A percentile compares a stretch with the other conserved stretches of the same genome.
These are phyloP conservation scores for Clarkia xantiana DNA, from an alignment of 345 rosid species.

Conservation along the genomic window DNA sequence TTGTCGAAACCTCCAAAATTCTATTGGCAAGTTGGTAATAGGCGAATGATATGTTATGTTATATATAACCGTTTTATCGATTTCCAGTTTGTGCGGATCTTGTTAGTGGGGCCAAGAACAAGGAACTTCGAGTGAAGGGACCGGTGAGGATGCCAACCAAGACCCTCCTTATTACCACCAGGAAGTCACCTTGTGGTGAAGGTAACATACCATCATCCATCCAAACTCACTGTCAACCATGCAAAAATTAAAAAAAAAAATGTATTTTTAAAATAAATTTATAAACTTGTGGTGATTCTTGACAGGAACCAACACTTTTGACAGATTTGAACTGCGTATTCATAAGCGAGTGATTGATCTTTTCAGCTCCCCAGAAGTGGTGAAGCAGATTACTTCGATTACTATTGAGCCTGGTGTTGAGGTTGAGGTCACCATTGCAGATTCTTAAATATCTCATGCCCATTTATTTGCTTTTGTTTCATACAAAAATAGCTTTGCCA, in stretches of 20 bases:
- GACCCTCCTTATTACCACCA: slow-evolving; percentile 15
- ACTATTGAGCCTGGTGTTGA: slow-evolving; percentile 13
- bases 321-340: slow-evolving; percentile 10
- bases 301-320: slow-evolving; percentile 13
- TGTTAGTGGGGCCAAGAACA: slow-evolving; percentile 15
- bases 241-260: too few species aligned
- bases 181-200: slow-evolving; percentile 20
- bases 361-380: slow-evolving; percentile 12
- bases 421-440: slow-evolving; percentile 15
- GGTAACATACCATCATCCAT: slow-evolving; percentile 1
- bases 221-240: too few species aligned
- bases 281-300: background rate
- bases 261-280: too few species aligned
- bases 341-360: slow-evolving; percentile 15
- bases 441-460: background rate
- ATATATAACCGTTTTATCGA: background rate
- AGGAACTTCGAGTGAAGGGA: slow-evolving; percentile 14
- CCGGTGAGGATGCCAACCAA: slow-evolving; percentile 18
- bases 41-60: background rate
- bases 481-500: too few species aligned
- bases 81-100: slow-evolving; percentile 14
- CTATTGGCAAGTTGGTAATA: too few species aligned
- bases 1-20: too few species aligned
- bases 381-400: slow-evolving; percentile 13
- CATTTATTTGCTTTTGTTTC: too few species aligned